Evolutionary conservation across 1,139 yeast species (phyloP).

Genomic region (Taphrina flavorubra): DNA sequence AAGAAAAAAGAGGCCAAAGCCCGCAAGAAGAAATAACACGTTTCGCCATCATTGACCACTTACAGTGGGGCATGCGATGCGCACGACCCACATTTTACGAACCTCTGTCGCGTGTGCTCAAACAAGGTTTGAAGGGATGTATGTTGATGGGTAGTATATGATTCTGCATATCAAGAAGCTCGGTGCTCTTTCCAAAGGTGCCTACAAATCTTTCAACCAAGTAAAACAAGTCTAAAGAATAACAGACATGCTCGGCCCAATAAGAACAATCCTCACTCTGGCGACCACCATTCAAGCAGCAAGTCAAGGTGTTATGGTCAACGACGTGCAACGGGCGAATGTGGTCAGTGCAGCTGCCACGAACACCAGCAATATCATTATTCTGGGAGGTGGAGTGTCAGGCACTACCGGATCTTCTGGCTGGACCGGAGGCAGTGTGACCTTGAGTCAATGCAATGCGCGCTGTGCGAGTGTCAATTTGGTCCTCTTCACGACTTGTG

Average conservation of each 20-base stretch:
- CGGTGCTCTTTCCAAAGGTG: no score
- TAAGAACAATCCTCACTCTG: background rate
- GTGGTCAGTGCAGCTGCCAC: background rate
- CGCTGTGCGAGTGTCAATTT: conserved; percentile 29
- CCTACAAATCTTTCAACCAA: background rate
- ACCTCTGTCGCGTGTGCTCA: conserved; percentile 13
- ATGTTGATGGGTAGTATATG: background rate
- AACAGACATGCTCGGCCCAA: background rate
- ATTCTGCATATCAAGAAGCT: background rate
- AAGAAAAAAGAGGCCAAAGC: conserved; percentile 27
- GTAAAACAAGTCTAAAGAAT: background rate
- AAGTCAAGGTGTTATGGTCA: background rate
- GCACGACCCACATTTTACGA: conserved; percentile 6
- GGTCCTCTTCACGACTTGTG: conserved; percentile 32
- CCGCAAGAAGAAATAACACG: conserved; percentile 14
- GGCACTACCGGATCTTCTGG: conserved; percentile 13
- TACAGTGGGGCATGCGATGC: background rate
- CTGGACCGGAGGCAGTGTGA: conserved; percentile 20
- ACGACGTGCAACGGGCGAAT: background rate
- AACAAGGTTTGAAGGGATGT: conserved; percentile 5
- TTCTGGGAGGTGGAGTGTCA: conserved; percentile 8
- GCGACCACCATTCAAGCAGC: background rate
- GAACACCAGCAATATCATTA: conserved; percentile 7
- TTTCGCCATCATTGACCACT: no score
- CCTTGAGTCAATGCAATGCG: conserved; percentile 32